Percentiles rank a stretch among this genome's conserved stretches.
Conservation (phyloP, 2,329 filamentous ascomycete species). For the Exserohilum turcica region DNA sequence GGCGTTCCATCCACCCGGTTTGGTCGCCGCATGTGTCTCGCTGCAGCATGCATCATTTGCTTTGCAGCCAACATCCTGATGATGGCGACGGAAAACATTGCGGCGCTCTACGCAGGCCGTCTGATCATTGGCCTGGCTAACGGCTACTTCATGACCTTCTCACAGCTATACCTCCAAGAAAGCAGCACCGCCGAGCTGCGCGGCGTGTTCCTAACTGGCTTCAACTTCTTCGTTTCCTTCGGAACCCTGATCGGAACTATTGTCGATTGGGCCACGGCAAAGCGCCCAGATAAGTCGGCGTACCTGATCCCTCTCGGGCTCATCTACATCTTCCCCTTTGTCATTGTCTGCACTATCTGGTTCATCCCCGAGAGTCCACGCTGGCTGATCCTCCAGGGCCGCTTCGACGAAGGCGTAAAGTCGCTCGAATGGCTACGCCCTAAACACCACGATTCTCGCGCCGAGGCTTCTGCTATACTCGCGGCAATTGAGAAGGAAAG, state of each 20-base stretch:
- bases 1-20: slow-evolving; percentile 50
- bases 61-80: slow-evolving; percentile 61
- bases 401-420: slow-evolving; percentile 43
- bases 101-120: slow-evolving; percentile 60
- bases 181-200: slow-evolving; percentile 57
- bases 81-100: slow-evolving; percentile 61
- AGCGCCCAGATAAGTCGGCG: slow-evolving; percentile 38
- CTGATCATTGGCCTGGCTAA: slow-evolving; percentile 62
- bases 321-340: slow-evolving; percentile 54
- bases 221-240: slow-evolving; percentile 57
- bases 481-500: slow-evolving; percentile 43
- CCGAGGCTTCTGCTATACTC: slow-evolving; percentile 38
- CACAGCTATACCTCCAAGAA: slow-evolving; percentile 59
- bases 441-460: slow-evolving; percentile 48
- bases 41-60: slow-evolving; percentile 56
- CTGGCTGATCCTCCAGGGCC: slow-evolving; percentile 41
- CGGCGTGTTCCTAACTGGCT: slow-evolving; percentile 55
- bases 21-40: slow-evolving; percentile 54
- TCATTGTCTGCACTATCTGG: slow-evolving; percentile 50
- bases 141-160: slow-evolving; percentile 62
- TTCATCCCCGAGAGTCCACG: slow-evolving; percentile 42
- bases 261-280: slow-evolving; percentile 57
- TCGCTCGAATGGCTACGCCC: slow-evolving; percentile 46
- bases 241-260: slow-evolving; percentile 55
- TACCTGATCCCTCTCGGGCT: slow-evolving; percentile 59